Base-by-base conservation (phyloP, 2,329 filamentous ascomycete species). In the Cladosporium sp. region DNA sequence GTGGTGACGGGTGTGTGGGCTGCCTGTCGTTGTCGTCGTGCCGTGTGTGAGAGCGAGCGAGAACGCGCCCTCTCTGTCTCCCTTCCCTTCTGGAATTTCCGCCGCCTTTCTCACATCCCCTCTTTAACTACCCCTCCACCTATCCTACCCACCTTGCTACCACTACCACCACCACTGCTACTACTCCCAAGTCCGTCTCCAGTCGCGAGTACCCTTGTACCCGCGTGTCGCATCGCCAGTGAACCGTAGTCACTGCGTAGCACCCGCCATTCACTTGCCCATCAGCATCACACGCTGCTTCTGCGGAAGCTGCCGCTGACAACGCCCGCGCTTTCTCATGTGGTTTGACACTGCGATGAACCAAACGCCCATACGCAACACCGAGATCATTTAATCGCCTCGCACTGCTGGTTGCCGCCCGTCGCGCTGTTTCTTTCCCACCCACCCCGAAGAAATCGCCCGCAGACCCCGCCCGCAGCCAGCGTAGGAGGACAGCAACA, bases 321-420 rank as follows among this genome's bases (percentile, higher is more conserved):
- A 28, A 53, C 50, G 40, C 40, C 40, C 61, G 50, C 50, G 50
- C 61, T 53, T 59, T 46, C n/a, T 61, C 50, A 63, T 63, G 61
- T 52, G 50, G 61, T 52, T 52, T 63, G 61, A 63, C 61, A 44
- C 37, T 55, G 61, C 61, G 14, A 55, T 56, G 50, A 63, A 55
- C 50, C 60, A 53, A 46, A 63, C 50, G 61, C 61, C 61, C 50
- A 63, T 63, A 63, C 61, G 62, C 68, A 63, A 65, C 40, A 65
- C 59, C 57, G 62, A 59, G 64, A 69, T 59, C 37, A 68, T 69
- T 71, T 71, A 72, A 70, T 65, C 53, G 64, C 64, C 62, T 62
- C 62, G 64, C 33, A 65, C 69, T 68, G 71, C 70, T 72, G 71
- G 70, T 69, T 66, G 71, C 65, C 31, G 35, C 50, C 33, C 61